phyloP scores from a whole-genome alignment of 2,329 filamentous ascomycete genomes.

The Calonectria hawksworthii region DNA sequence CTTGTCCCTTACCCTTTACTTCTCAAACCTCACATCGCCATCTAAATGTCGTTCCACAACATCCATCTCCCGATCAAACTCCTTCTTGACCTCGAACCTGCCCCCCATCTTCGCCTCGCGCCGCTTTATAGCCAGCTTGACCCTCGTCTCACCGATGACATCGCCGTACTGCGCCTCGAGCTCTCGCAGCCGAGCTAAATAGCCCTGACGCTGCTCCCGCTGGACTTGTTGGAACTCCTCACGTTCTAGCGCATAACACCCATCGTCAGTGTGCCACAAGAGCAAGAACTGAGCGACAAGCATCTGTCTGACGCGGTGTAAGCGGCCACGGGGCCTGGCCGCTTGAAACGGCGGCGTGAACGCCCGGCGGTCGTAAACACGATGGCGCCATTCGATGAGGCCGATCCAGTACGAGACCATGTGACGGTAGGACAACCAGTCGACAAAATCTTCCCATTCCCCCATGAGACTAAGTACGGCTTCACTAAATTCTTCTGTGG shows the following conservation, averaged over 20 bases:
- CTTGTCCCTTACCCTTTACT: not conserved
- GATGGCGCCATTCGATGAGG: constrained; percentile 16
- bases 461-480: constrained; percentile 7
- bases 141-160: not conserved
- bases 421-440: constrained; percentile 28
- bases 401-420: constrained; percentile 28
- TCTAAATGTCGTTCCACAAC: constrained; percentile 1
- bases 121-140: not conserved
- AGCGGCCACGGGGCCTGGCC: not conserved
- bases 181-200: not conserved
- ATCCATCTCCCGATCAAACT: constrained; percentile 21
- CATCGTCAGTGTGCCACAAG: not conserved
- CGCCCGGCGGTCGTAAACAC: not conserved
- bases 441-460: constrained; percentile 25
- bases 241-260: constrained; percentile 16
- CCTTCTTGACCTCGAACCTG: not conserved
- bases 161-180: not conserved
- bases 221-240: constrained; percentile 21
- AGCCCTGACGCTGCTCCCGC: constrained; percentile 8
- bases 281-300: not conserved
- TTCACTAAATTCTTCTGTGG: not conserved
- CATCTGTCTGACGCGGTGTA: not conserved
- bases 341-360: not conserved
- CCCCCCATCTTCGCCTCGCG: not conserved
- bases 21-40: constrained; percentile 7